Evolutionary conservation across 495 filamentous ascomycete genomes (phyloP), one percentile per base, ranked within the genome.

Genomic region (Penicillium turbatum): DNA sequence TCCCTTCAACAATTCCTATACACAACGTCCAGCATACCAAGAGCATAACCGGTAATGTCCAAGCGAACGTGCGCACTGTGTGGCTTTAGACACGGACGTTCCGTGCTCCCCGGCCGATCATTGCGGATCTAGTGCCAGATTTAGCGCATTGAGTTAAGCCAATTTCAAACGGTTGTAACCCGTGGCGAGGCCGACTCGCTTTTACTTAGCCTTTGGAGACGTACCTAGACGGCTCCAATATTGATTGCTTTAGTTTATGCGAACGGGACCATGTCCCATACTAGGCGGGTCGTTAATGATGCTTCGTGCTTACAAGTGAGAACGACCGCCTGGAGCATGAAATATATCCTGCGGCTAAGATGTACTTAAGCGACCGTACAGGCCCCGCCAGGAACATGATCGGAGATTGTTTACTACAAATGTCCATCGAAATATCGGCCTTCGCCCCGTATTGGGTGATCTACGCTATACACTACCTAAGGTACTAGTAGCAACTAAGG

Each of bases 31-130:
- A 12, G 32, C 12, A 35, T 35, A 35, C 45, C 19, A 12, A 26
- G 10, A 12, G 15, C 11, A 12, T 24, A 27, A 24, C 19, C 12
- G 12, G 6, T 11, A 13, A 7, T 11, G 13, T 19, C 9, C 17
- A 15, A 13, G 21, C 34, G 16, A 37, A 17, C n/a, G 34, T 51
- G 7, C 29, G 48, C 26, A 39, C n/a, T 39, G 5, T 16, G 35
- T 37, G 21, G 34, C 47, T 54, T 34, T 40, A 40, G 42, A 48
- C 51, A 39, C 26, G 11, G 40, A 19, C 15, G 34, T 32, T 36
- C 34, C 46, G 21, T 13, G 46, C 29, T 13, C 35, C 21, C 13
- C 31, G 53, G 53, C 21, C 53, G 53, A 55, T 55, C 53, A 35
- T 30, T 48, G 38, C 45, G 37, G 45, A 34, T 50, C 46, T 17